A percentile compares a stretch with the other conserved stretches of the same genome.
These are phyloP conservation scores for Trichoderma polysporum DNA, from an alignment of 2,329 filamentous ascomycete genomes.

Conservation along the genomic window DNA sequence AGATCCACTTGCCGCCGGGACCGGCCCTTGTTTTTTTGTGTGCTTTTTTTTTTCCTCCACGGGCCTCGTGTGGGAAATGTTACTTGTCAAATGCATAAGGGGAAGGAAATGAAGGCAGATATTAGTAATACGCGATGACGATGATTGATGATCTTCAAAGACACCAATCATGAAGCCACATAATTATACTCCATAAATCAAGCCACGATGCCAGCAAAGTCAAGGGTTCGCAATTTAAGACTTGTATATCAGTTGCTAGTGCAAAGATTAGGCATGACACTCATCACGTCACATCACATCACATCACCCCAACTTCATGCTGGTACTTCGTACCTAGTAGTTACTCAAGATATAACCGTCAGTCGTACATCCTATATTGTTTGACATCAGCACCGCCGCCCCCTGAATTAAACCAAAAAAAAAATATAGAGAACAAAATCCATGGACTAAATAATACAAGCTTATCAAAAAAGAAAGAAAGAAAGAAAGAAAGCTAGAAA, in stretches of 20 bases:
- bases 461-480: background rate
- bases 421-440: background rate
- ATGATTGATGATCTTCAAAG: background rate
- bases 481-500: background rate
- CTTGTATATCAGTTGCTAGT: background rate
- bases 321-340: too few species aligned
- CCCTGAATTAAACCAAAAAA: background rate
- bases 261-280: background rate
- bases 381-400: background rate
- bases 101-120: background rate
- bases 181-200: background rate
- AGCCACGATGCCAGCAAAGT: background rate
- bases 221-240: background rate
- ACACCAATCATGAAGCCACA: background rate
- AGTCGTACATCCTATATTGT: too few species aligned
- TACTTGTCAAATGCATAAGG: too few species aligned
- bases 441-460: background rate
- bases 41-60: background rate
- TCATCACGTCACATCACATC: background rate
- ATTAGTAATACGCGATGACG: background rate
- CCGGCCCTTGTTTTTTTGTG: background rate
- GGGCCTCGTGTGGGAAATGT: too few species aligned
- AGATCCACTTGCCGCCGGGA: conserved; percentile 16
- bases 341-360: too few species aligned
- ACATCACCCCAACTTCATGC: background rate